Evolutionary conservation across 1,139 yeast species (phyloP), one percentile per base, ranked within the genome.

Genomic region (Saccharomyces hybrid): DNA sequence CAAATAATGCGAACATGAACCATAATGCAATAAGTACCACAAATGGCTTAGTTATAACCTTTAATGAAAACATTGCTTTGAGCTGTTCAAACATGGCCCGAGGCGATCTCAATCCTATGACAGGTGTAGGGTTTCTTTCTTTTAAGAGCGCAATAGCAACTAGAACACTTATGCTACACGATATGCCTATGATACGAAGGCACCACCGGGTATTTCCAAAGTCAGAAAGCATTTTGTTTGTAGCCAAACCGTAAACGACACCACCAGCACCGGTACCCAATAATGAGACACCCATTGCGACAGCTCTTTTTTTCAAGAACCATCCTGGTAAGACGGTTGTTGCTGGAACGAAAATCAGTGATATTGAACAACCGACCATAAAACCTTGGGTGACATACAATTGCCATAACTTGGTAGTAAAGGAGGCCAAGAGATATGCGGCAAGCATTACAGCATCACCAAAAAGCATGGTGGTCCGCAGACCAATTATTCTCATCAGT

Each of bases 321-420:
- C 87, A 85, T 51, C 78, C 78, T 0, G 88, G 87, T 28, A 80
- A 63, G 11, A 83, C 70, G 2, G 81, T 73, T 23, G 77, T 72
- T 0, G 82, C 80, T 0, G 91, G 89, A 9, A 83, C 77, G 58
- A 79, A 84, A 16, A 83, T 71, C 46, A 85, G 68, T 0, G 83
- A 77, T 58, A 81, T 83, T 0, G 87, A 82, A 8, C 81, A 58
- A 0, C 91, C 89, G 49, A 82, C 77, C 53, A 84, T 61, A 1
- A 85, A 71, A 7, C 95, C 95, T 67, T 85, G 91, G 13, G 88
- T 80, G 48, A 84, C 68, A 63, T 80, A 82, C n/a, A 85, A 69
- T 56, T 85, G 88, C 82, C 87, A 81, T 46, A 81, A 66, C 51
- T 71, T 65, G 0, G 79, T 81, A 2, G 89, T 77, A 63, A 80